Evolutionary conservation across 305 asterid species (phyloP), one percentile per base, ranked within the genome.

Genomic region (Fraxinus greggii): DNA sequence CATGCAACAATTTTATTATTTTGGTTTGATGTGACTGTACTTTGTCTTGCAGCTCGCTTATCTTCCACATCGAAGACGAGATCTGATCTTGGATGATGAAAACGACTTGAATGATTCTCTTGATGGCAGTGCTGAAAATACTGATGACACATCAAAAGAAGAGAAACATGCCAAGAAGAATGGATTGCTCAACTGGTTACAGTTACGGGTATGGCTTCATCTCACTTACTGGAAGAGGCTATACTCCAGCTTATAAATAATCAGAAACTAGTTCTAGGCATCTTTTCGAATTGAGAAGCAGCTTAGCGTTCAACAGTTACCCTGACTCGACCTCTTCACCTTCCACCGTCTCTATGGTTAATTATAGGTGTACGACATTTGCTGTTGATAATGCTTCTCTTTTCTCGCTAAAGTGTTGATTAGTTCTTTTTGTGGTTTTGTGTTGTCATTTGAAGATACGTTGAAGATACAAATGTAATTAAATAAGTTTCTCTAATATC

Each of bases 11-110:
- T 35, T 67, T 78, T 76, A 76, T 42, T 81, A 70, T 82, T 81
- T 84, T 79, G 51, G 38, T 84, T 82, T 83, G 84, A 78, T 72
- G 74, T 83, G 29, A 59, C 67, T 74, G 74, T 28, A 67, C 74
- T 6, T 28, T 61, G 12, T 21, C 15, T 67, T 67, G 81, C 94
- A 97, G 99, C 99, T 97, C 86, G 99, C 98, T 28, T 97, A 97
- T 91, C 99, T 97, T 86, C 99, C 99, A 38, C 95, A 97, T 88
- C 91, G 98, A 92, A 92, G 96, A 82, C 94, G 98, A 35, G 99
- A 97, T 87, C 86, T 91, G 61, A 87, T 91, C 81, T 86, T 91
- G 96, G 99, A 94, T 79, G 98, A 95, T 81, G 97, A 94, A 85
- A 91, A 91, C 80, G 97, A 95, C 31, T 45, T 89, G 84, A 85